Evolutionary conservation across 805 yeast genomes (phyloP).

Genomic region (Clavispora asparagi): DNA sequence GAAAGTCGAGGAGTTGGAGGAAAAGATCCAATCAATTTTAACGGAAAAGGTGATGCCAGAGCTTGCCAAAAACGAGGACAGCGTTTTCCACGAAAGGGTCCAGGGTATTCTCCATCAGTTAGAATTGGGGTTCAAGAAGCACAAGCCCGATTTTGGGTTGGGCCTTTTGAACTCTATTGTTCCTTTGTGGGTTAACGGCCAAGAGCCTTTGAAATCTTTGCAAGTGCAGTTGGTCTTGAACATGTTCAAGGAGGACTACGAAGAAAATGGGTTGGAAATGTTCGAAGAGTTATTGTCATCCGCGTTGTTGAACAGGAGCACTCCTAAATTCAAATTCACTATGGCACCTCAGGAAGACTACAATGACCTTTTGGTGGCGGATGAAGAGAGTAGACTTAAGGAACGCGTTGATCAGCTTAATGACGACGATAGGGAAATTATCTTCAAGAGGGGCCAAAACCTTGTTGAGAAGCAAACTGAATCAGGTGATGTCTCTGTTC

Average conservation of each 20-base stretch:
- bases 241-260: slow-evolving; percentile 59
- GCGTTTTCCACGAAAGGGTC: slow-evolving; percentile 41
- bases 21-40: slow-evolving; percentile 44
- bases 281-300: slow-evolving; percentile 57
- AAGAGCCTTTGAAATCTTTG: slow-evolving; percentile 67
- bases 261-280: slow-evolving; percentile 41
- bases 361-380: slow-evolving; percentile 43
- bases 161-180: slow-evolving; percentile 64
- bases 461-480: slow-evolving; percentile 61
- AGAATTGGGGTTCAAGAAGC: slow-evolving; percentile 78
- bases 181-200: slow-evolving; percentile 81
- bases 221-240: slow-evolving; percentile 58
- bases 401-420: slow-evolving; percentile 39
- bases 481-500: slow-evolving; percentile 66
- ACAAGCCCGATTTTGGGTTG: slow-evolving; percentile 87
- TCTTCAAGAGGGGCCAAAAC: slow-evolving; percentile 55
- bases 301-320: slow-evolving; percentile 39
- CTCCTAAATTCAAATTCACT: slow-evolving; percentile 62
- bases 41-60: slow-evolving; percentile 32
- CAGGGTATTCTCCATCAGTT: slow-evolving; percentile 85
- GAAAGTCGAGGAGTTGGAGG: slow-evolving; percentile 43
- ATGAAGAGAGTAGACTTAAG: slow-evolving; percentile 53
- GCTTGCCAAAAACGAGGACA: slow-evolving; percentile 16
- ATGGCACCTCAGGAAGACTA: slow-evolving; percentile 68
- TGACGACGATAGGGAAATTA: slow-evolving; percentile 50